These are phyloP conservation scores for Neonectria sp. DNA, from an alignment of 2,329 filamentous ascomycete genomes.

Conservation along the genomic window DNA sequence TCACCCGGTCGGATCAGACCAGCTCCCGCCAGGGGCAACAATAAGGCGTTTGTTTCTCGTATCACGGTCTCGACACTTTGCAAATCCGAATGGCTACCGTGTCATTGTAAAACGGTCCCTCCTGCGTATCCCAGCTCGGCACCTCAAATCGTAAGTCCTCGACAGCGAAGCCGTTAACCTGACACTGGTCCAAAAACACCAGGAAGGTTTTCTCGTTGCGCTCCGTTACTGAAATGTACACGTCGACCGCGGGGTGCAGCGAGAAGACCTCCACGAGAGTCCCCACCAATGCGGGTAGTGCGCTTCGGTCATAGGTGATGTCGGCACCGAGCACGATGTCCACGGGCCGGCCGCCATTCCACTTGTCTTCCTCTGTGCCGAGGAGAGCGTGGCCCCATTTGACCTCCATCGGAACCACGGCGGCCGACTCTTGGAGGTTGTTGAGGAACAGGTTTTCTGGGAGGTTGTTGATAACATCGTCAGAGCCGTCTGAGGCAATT, in stretches of 20 bases:
- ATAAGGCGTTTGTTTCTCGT: conserved; percentile 20
- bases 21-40: not conserved
- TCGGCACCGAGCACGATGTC: conserved; percentile 83
- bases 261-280: conserved; percentile 76
- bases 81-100: conserved; percentile 71
- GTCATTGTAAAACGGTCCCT: conserved; percentile 76
- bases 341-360: conserved; percentile 63
- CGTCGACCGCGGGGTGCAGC: conserved; percentile 68
- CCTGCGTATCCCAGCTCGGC: conserved; percentile 59
- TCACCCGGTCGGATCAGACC: not conserved
- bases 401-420: conserved; percentile 68
- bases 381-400: conserved; percentile 75
- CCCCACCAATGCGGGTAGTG: conserved; percentile 74
- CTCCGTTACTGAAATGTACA: conserved; percentile 80
- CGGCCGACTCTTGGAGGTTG: conserved; percentile 65
- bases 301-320: conserved; percentile 80
- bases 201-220: conserved; percentile 79
- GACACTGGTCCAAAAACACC: conserved; percentile 73
- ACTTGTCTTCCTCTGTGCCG: conserved; percentile 69
- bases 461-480: conserved; percentile 78
- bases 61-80: conserved; percentile 47
- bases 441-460: conserved; percentile 80
- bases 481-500: conserved; percentile 81
- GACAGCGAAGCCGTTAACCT: conserved; percentile 61
- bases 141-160: conserved; percentile 61